Evolutionary conservation across 495 filamentous ascomycete species (phyloP).

Genomic region (Podospora conica): DNA sequence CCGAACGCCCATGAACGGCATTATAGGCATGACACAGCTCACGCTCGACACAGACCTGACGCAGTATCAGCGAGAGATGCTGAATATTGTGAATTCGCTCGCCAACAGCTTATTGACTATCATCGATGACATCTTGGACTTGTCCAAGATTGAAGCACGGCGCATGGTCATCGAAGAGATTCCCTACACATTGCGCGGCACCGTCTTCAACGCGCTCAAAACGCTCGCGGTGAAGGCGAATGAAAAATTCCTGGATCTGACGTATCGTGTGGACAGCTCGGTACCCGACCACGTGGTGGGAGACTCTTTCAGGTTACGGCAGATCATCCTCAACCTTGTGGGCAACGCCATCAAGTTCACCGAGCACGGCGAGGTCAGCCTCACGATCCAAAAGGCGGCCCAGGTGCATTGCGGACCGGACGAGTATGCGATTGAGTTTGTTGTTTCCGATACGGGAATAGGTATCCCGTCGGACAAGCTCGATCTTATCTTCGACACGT

Average conservation of each 20-base stretch:
- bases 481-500: constrained; percentile 97
- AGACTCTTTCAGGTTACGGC: constrained; percentile 91
- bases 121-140: constrained; percentile 98
- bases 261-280: constrained; percentile 88
- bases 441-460: constrained; percentile 95
- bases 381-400: constrained; percentile 76
- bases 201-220: constrained; percentile 97
- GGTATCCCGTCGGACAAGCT: constrained; percentile 95
- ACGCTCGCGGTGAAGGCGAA: constrained; percentile 96
- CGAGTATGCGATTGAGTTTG: constrained; percentile 93
- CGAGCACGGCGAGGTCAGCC: constrained; percentile 92
- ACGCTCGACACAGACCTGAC: constrained; percentile 94
- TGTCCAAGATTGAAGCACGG: constrained; percentile 98
- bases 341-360: constrained; percentile 94
- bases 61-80: constrained; percentile 93
- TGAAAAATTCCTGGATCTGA: constrained; percentile 89
- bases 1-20: constrained; percentile 82
- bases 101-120: constrained; percentile 97
- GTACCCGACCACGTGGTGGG: constrained; percentile 96
- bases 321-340: constrained; percentile 83
- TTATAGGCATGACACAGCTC: constrained; percentile 95
- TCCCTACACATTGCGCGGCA: constrained; percentile 89
- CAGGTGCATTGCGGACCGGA: constrained; percentile 52
- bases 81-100: constrained; percentile 97
- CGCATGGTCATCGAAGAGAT: constrained; percentile 99